Conservation (phyloP, 345 rosid species). For the Populus alba region DNA sequence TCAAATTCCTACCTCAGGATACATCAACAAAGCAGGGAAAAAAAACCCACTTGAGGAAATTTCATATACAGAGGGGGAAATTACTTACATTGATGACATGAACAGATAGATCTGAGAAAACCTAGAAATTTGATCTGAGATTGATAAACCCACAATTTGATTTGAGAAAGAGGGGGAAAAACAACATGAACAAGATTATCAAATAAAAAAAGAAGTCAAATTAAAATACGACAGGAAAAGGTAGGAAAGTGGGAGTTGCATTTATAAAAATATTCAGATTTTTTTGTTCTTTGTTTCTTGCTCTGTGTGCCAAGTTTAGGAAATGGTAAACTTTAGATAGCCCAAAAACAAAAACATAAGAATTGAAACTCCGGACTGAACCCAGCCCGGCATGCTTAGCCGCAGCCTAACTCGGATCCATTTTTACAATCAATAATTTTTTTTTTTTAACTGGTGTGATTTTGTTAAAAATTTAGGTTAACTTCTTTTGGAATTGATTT, state of each 20-base stretch:
- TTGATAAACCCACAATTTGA: slow-evolving; percentile 41
- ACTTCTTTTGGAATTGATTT: too few species aligned
- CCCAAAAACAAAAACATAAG: neutral
- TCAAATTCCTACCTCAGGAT: neutral
- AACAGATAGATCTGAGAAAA: slow-evolving; percentile 25
- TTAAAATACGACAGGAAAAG: neutral
- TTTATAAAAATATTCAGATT: neutral
- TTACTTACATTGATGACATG: slow-evolving; percentile 28
- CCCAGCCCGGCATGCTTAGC: neutral
- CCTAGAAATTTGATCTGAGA: slow-evolving; percentile 8
- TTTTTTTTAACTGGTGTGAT: too few species aligned
- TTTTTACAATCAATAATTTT: too few species aligned
- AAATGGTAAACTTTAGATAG: neutral
- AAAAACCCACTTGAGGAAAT: slow-evolving; percentile 1
- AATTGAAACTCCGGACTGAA: neutral
- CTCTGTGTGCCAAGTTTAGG: neutral
- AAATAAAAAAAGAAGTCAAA: neutral
- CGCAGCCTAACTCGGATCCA: too few species aligned
- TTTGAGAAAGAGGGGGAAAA: neutral
- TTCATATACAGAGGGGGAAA: neutral
- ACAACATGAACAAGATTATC: neutral
- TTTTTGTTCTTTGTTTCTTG: too few species aligned
- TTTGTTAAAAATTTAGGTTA: too few species aligned
- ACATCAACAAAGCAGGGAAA: neutral
- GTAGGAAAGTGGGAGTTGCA: too few species aligned